These are phyloP conservation scores for Ascochyta viciae-villosae DNA, from an alignment of 2,329 filamentous ascomycete species.

Conservation along the genomic window DNA sequence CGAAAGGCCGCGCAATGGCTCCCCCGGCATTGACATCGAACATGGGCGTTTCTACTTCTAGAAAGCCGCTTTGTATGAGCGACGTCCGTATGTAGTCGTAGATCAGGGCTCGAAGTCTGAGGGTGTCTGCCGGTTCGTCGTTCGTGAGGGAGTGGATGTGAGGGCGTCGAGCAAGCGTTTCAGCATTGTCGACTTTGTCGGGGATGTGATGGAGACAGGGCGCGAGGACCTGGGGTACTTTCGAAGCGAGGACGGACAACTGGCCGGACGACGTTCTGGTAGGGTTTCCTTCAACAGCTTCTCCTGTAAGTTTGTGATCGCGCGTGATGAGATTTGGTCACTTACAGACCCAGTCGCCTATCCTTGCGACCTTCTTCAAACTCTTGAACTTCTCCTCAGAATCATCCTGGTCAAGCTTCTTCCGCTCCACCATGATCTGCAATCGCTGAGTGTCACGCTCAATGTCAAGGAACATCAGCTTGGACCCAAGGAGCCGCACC, in stretches of 20 bases:
- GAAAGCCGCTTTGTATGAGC: conserved; percentile 74
- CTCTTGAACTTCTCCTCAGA: conserved; percentile 60
- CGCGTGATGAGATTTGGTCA: conserved; percentile 25
- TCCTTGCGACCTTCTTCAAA: conserved; percentile 71
- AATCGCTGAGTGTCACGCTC: conserved; percentile 73
- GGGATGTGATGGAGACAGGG: conserved; percentile 84
- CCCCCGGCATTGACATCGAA: conserved; percentile 84
- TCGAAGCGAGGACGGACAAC: conserved; percentile 72
- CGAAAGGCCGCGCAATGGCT: conserved; percentile 84
- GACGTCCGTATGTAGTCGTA: conserved; percentile 76
- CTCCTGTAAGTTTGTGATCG: conserved; percentile 19
- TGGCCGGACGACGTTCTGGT: conserved; percentile 76
- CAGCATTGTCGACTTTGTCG: conserved; percentile 70
- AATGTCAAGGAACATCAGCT: conserved; percentile 85
- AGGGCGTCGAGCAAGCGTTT: conserved; percentile 76
- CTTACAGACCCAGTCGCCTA: conserved; percentile 86
- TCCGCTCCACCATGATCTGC: conserved; percentile 78
- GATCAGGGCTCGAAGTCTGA: conserved; percentile 77
- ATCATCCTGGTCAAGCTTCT: conserved; percentile 55
- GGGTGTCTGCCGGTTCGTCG: conserved; percentile 68
- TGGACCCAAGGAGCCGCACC: conserved; percentile 74
- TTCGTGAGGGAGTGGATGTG: conserved; percentile 89
- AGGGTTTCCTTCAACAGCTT: conserved; percentile 72
- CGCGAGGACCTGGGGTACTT: conserved; percentile 74
- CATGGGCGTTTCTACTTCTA: conserved; percentile 92